Percentiles rank a stretch among this genome's conserved stretches.
phyloP scores from a whole-genome alignment of 2,329 filamentous ascomycete genomes.

The Teratosphaeria destructans region DNA sequence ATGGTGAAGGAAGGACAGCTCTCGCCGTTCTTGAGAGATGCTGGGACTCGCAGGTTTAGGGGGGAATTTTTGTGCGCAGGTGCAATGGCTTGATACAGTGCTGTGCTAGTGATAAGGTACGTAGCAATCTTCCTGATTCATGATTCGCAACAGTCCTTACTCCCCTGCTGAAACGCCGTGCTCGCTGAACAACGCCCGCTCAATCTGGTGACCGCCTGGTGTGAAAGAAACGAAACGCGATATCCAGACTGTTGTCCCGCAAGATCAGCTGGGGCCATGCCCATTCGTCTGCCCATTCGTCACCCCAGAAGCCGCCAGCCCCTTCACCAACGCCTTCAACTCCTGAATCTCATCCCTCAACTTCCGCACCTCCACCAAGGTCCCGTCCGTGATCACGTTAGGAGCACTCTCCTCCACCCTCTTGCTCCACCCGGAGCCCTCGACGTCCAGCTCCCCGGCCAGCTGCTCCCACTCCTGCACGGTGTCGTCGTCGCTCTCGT shows the following conservation, averaged over 20 bases:
- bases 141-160: no score
- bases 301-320: slow-evolving; percentile 2
- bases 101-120: not conserved
- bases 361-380: slow-evolving; percentile 53
- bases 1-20: no score
- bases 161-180: not conserved
- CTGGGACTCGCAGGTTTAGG: no score
- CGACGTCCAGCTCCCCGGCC: slow-evolving; percentile 60
- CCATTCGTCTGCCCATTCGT: not conserved
- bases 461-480: slow-evolving; percentile 91
- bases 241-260: no score
- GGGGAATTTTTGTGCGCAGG: no score
- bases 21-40: no score
- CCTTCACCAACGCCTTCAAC: slow-evolving; percentile 30
- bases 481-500: slow-evolving; percentile 82
- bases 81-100: no score
- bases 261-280: not conserved
- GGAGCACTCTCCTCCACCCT: slow-evolving; percentile 64
- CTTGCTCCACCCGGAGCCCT: slow-evolving; percentile 76
- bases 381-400: slow-evolving; percentile 69
- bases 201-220: not conserved
- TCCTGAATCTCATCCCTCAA: slow-evolving; percentile 35
- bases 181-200: not conserved
- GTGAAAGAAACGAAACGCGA: no score
- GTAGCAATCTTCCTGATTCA: not conserved